phyloP scores from a whole-genome alignment of 2,329 filamentous ascomycete species.

The Alternaria solani region DNA sequence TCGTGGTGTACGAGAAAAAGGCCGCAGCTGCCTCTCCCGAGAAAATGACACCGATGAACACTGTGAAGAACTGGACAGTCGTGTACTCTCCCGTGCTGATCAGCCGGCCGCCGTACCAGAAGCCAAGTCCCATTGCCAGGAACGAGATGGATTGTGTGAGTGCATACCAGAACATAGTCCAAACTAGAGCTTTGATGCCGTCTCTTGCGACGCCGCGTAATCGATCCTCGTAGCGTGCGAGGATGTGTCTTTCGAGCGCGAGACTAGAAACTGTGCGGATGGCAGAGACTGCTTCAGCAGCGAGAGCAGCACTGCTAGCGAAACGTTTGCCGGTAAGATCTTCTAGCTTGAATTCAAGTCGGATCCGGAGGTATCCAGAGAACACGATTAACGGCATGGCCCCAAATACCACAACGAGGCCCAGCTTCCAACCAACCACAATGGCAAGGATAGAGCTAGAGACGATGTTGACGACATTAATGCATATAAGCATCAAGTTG shows the following conservation, averaged over 20 bases:
- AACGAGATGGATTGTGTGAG: conserved; percentile 79
- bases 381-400: conserved; percentile 52
- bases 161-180: conserved; percentile 83
- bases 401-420: conserved; percentile 78
- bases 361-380: conserved; percentile 82
- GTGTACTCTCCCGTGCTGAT: conserved; percentile 60
- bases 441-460: conserved; percentile 74
- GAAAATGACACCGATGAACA: conserved; percentile 67
- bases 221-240: conserved; percentile 72
- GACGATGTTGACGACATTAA: conserved; percentile 80
- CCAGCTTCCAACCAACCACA: conserved; percentile 87
- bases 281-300: conserved; percentile 90
- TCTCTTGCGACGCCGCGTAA: conserved; percentile 63
- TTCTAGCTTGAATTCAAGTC: conserved; percentile 80
- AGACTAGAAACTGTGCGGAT: conserved; percentile 93
- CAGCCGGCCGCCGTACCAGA: conserved; percentile 50
- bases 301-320: conserved; percentile 72
- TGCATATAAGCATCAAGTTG: conserved; percentile 85
- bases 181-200: conserved; percentile 68
- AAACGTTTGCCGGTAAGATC: conserved; percentile 75
- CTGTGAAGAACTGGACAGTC: conserved; percentile 90
- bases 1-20: conserved; percentile 91
- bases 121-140: conserved; percentile 45
- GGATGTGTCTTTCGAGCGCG: conserved; percentile 84
- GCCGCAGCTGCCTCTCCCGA: conserved; percentile 73